Percentiles rank a stretch among this genome's conserved stretches.
Evolutionary conservation across 345 rosid species (phyloP).

Genomic region (Ailanthus altissimus): DNA sequence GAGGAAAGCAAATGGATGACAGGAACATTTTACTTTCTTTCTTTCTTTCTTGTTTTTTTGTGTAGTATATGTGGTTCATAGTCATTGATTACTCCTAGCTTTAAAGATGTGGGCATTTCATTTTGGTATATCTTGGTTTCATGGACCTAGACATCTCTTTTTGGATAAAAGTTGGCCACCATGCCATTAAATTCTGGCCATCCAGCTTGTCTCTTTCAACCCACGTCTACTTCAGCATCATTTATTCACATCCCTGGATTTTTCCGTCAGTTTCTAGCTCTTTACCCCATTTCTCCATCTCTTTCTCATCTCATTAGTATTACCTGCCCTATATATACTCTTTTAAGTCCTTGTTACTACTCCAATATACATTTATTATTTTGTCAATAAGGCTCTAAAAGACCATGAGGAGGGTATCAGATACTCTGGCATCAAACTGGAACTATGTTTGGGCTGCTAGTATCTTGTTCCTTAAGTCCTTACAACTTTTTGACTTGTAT

Average conservation of each 20-base stretch:
- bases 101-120: not conserved
- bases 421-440: conserved; percentile 27
- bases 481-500: conserved; percentile 3
- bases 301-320: not conserved
- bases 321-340: not conserved
- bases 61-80: not conserved
- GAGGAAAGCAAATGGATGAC: not conserved
- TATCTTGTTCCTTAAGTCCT: conserved; percentile 26
- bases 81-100: not conserved
- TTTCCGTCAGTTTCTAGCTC: not conserved
- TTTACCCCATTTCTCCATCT: not conserved
- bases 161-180: not conserved
- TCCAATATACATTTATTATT: not conserved
- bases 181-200: not conserved
- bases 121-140: not conserved
- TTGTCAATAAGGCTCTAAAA: not conserved
- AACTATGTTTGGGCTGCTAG: conserved; percentile 20
- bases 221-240: conserved; percentile 3
- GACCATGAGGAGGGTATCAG: conserved; percentile 28
- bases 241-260: not conserved
- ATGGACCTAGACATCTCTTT: not conserved
- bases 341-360: not conserved
- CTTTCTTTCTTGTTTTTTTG: no score
- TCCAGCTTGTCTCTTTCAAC: not conserved
- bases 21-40: not conserved